A percentile compares a stretch with the other conserved stretches of the same genome.
Conservation (phyloP, 257 asterid species). For the Solanum corneliomulleri region DNA sequence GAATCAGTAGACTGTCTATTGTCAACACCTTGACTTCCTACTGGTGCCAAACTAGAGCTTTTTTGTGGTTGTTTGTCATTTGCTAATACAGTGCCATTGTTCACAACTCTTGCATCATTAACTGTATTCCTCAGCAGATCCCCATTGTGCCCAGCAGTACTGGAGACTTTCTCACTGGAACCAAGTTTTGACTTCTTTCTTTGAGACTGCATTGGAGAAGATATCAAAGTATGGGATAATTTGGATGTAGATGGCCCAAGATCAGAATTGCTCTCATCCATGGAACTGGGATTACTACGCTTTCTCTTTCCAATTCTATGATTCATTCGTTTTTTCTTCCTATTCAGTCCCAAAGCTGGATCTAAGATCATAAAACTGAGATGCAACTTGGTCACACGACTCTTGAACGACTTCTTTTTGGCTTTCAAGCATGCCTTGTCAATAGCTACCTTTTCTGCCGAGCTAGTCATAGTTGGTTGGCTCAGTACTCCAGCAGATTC, state of each 20-base stretch:
- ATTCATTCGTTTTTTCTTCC: constrained; percentile 34
- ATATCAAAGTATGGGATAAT: constrained; percentile 3
- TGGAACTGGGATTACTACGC: constrained; percentile 1
- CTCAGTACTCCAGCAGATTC: background rate
- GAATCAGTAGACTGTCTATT: constrained; percentile 7
- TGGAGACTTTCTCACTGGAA: constrained; percentile 15
- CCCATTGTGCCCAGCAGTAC: constrained; percentile 5
- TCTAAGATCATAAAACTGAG: constrained; percentile 65
- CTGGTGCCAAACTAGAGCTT: background rate
- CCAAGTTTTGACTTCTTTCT: constrained; percentile 7
- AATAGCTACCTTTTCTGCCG: constrained; percentile 2
- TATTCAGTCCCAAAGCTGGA: constrained; percentile 24
- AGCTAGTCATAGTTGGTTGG: background rate
- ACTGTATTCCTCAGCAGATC: constrained; percentile 3
- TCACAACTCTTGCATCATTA: constrained; percentile 23
- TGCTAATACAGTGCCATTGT: constrained; percentile 13
- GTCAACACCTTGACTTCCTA: constrained; percentile 5
- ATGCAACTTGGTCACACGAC: constrained; percentile 17
- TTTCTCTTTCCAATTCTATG: constrained; percentile 6
- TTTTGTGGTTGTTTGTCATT: constrained; percentile 17
- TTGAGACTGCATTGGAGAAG: background rate
- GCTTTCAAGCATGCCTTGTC: constrained; percentile 13
- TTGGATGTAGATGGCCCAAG: constrained; percentile 30
- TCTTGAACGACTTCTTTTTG: constrained; percentile 33
- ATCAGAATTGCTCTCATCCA: constrained; percentile 19